A percentile compares a stretch with the other conserved stretches of the same genome.
Evolutionary conservation across 768 basidiomycete species (phyloP).

Genomic region (Tephrocybe sp.): DNA sequence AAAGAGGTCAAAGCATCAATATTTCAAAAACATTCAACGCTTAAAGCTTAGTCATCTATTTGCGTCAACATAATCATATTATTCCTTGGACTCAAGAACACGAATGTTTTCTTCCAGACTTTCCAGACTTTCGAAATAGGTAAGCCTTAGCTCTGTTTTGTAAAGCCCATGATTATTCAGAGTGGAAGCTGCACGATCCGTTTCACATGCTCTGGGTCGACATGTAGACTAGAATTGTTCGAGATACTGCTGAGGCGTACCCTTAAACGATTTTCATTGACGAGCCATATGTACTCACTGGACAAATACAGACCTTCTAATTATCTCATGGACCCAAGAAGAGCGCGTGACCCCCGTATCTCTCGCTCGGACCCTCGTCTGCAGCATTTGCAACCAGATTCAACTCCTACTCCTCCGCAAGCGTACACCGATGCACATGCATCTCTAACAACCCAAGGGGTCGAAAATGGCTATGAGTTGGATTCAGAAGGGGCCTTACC

Average conservation of each 20-base stretch:
- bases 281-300: no score
- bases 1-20: no score
- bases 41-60: no score
- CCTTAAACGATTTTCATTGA: background rate
- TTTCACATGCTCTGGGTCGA: constrained; percentile 53
- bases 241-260: constrained; percentile 87
- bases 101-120: background rate
- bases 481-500: constrained; percentile 12
- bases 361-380: constrained; percentile 68
- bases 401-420: constrained; percentile 34
- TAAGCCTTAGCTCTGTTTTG: background rate
- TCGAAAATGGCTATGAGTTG: constrained; percentile 27
- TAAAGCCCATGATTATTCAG: constrained; percentile 73
- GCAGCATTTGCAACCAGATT: constrained; percentile 44
- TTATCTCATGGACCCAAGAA: constrained; percentile 79
- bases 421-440: constrained; percentile 20
- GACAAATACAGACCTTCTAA: no score
- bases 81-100: background rate
- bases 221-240: constrained; percentile 78
- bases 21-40: no score
- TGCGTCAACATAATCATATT: no score
- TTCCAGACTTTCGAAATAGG: background rate
- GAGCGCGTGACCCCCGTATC: constrained; percentile 79
- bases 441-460: constrained; percentile 18
- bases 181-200: constrained; percentile 88